Percentiles rank a stretch among this genome's conserved stretches.
phyloP scores from a whole-genome alignment of 495 filamentous ascomycete genomes.

The Hypoxylon lenormandii region DNA sequence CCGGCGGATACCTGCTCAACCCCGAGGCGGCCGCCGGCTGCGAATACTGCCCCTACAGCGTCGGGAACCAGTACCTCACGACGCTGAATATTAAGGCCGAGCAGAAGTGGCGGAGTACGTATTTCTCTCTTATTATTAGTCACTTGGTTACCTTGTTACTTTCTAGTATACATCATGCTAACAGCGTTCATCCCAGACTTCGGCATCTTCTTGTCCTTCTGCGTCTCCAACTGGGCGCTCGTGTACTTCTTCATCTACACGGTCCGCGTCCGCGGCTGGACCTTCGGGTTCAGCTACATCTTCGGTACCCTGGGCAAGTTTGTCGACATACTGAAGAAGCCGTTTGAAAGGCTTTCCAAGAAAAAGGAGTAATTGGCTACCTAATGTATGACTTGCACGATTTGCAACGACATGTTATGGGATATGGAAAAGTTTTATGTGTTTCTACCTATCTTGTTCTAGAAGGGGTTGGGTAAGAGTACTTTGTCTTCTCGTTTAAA shows the following conservation, averaged over 20 bases:
- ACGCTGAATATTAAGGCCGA: conserved; percentile 71
- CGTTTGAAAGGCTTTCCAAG: conserved; percentile 51
- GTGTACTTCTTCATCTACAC: conserved; percentile 90
- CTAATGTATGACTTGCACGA: too few relatives aligned
- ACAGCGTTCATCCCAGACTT: conserved; percentile 68
- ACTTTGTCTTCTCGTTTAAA: too few relatives aligned
- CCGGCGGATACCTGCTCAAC: conserved; percentile 71
- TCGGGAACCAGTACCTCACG: conserved; percentile 74
- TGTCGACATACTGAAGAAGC: conserved; percentile 56
- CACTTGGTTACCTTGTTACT: not conserved
- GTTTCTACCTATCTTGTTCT: too few relatives aligned
- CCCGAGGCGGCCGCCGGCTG: conserved; percentile 69
- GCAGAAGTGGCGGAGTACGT: conserved; percentile 49
- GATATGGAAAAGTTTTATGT: too few relatives aligned
- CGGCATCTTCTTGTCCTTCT: conserved; percentile 82
- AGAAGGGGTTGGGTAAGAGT: too few relatives aligned
- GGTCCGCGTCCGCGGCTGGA: conserved; percentile 76
- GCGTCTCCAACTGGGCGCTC: conserved; percentile 78
- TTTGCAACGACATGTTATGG: too few relatives aligned
- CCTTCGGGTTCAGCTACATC: conserved; percentile 73
- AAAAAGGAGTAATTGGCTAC: conserved; percentile 12
- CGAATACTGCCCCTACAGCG: conserved; percentile 78
- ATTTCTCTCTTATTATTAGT: not conserved
- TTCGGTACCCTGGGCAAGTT: conserved; percentile 65
- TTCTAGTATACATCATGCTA: conserved; percentile 17